A percentile compares a stretch with the other conserved stretches of the same genome.
Evolutionary conservation across 169 alveolate genomes (phyloP).

Genomic region (Cryptosporidium muris): DNA sequence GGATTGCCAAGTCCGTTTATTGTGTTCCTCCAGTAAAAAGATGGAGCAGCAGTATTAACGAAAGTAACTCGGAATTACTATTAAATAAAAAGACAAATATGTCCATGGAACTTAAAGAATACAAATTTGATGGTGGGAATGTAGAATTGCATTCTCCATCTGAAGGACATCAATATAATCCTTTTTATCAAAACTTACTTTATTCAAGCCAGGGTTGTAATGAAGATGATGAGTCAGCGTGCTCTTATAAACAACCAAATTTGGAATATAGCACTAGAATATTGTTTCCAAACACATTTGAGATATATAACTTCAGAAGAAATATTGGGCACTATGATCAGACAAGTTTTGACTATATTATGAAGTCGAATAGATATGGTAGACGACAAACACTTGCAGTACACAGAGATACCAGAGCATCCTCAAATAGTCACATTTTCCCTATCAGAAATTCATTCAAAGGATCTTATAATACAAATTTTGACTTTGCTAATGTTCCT

Average conservation of each 20-base stretch:
- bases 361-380: slow-evolving; percentile 56
- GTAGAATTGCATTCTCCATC: neutral
- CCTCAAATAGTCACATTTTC: slow-evolving; percentile 5
- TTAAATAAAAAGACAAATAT: neutral
- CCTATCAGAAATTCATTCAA: neutral
- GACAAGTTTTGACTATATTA: slow-evolving; percentile 55
- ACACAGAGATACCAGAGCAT: slow-evolving; percentile 7
- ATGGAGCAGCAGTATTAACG: neutral
- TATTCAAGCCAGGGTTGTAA: neutral
- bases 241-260: no score
- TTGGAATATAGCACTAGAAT: neutral
- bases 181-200: neutral
- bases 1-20: slow-evolving; percentile 63
- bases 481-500: neutral
- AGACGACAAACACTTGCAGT: slow-evolving; percentile 46
- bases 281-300: slow-evolving; percentile 38
- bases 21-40: slow-evolving; percentile 8
- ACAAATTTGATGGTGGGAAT: neutral
- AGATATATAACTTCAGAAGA: slow-evolving; percentile 30
- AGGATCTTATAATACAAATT: neutral
- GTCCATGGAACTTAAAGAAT: neutral
- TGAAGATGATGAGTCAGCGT: neutral
- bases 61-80: neutral
- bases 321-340: slow-evolving; percentile 47
- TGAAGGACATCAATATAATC: neutral